A percentile compares a stretch with the other conserved stretches of the same genome.
phyloP scores from a whole-genome alignment of 495 filamentous ascomycete species.

The Lentithecium fluviatile region DNA sequence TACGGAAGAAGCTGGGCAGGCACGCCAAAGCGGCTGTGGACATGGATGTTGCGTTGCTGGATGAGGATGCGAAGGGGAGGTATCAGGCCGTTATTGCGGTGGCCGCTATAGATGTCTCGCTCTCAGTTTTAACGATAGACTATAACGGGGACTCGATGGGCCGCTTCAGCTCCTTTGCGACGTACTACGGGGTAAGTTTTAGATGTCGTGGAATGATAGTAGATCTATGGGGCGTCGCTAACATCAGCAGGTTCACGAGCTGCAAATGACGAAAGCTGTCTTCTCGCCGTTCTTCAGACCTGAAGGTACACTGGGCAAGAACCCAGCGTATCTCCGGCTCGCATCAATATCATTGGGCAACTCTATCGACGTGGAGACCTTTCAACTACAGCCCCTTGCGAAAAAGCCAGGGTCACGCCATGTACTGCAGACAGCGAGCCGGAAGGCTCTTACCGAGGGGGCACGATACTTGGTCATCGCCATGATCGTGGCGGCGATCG shows the following conservation, averaged over 20 bases:
- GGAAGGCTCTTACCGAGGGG: constrained; percentile 50
- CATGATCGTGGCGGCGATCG: constrained; percentile 52
- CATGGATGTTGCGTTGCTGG: constrained; percentile 69
- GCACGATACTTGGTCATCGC: constrained; percentile 53
- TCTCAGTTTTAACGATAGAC: constrained; percentile 73
- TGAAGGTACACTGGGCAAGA: constrained; percentile 32
- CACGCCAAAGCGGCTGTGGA: constrained; percentile 65
- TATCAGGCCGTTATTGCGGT: constrained; percentile 79
- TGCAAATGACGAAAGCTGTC: constrained; percentile 70
- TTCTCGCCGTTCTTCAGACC: constrained; percentile 73
- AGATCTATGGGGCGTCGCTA: background rate
- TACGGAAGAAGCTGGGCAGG: constrained; percentile 56
- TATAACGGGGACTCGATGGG: constrained; percentile 52
- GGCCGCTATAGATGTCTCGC: constrained; percentile 74
- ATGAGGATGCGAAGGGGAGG: constrained; percentile 47
- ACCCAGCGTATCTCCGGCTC: constrained; percentile 61
- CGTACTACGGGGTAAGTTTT: constrained; percentile 58
- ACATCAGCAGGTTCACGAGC: background rate
- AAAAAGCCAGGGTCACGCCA: constrained; percentile 59
- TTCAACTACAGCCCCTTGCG: constrained; percentile 62
- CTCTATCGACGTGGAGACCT: constrained; percentile 78
- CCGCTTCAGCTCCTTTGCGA: constrained; percentile 60
- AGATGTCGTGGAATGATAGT: constrained; percentile 62
- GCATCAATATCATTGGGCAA: constrained; percentile 84
- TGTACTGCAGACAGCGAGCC: constrained; percentile 59